A percentile compares a stretch with the other conserved stretches of the same genome.
Evolutionary conservation across 2,329 filamentous ascomycete genomes (phyloP).

Genomic region (Aspergillus fructus): DNA sequence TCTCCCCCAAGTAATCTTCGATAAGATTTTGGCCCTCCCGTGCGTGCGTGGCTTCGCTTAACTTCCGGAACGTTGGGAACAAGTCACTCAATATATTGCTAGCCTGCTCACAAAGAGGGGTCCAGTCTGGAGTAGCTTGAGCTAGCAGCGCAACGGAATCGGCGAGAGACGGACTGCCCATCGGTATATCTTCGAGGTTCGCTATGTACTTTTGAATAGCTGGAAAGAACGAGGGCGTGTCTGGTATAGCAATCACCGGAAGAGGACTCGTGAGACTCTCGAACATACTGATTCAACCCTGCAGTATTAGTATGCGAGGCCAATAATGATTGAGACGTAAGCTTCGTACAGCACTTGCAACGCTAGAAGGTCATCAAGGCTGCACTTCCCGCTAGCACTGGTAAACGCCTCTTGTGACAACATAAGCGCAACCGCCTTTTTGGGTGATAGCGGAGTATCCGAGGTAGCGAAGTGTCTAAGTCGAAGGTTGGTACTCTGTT

Average conservation of each 20-base stretch:
- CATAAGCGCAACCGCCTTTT: constrained; percentile 23
- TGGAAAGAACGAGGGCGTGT: constrained; percentile 19
- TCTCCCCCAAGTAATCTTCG: constrained; percentile 33
- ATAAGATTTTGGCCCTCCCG: constrained; percentile 24
- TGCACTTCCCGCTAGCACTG: constrained; percentile 19
- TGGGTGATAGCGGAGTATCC: background rate
- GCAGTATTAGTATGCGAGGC: background rate
- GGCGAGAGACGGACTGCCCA: background rate
- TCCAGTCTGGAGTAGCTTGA: constrained; percentile 17
- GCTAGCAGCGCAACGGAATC: constrained; percentile 23
- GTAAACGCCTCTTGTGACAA: constrained; percentile 22
- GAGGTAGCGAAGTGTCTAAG: constrained; percentile 16
- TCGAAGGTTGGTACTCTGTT: constrained; percentile 18
- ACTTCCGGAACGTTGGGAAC: constrained; percentile 22
- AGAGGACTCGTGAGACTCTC: constrained; percentile 20
- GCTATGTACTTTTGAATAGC: constrained; percentile 31
- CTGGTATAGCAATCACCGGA: constrained; percentile 35
- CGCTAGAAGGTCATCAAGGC: constrained; percentile 19
- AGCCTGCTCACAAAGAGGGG: constrained; percentile 27
- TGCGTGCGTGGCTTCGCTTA: constrained; percentile 21
- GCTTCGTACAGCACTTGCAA: constrained; percentile 27
- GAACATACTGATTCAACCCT: constrained; percentile 16
- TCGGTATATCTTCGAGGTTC: constrained; percentile 32
- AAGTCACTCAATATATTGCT: constrained; percentile 33
- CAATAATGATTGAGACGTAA: background rate